A percentile compares a stretch with the other conserved stretches of the same genome.
Conservation (phyloP, 768 basidiomycete genomes). For the Dentipellis sp. region DNA sequence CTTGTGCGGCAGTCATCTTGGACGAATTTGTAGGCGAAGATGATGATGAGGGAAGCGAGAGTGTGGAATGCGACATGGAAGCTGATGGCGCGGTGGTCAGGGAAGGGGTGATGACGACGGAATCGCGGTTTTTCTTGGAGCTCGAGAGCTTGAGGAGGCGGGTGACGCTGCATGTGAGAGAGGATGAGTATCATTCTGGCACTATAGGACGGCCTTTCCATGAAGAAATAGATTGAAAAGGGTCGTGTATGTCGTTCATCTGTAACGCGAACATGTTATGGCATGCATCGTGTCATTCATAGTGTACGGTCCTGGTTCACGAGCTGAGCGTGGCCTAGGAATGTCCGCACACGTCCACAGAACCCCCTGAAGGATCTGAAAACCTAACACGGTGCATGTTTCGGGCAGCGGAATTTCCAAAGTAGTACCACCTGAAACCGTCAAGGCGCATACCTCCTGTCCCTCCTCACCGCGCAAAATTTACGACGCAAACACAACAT, state of each 20-base stretch:
- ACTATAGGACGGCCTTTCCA: too few species aligned
- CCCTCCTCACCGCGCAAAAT: background rate
- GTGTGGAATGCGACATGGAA: slow-evolving; percentile 12
- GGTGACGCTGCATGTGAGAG: slow-evolving; percentile 43
- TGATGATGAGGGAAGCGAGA: background rate
- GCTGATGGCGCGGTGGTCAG: slow-evolving; percentile 31
- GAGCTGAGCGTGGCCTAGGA: too few species aligned
- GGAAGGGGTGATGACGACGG: slow-evolving; percentile 29
- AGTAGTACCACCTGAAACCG: background rate
- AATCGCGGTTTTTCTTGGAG: slow-evolving; percentile 32
- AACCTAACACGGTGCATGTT: too few species aligned
- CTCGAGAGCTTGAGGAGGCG: slow-evolving; percentile 75
- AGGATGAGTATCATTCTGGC: too few species aligned
- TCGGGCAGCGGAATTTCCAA: too few species aligned
- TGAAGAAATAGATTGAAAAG: too few species aligned
- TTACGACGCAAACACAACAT: background rate
- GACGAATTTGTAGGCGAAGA: slow-evolving; percentile 3
- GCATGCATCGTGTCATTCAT: background rate
- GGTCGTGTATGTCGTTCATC: background rate
- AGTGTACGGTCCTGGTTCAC: background rate
- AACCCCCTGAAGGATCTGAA: too few species aligned
- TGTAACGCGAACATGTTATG: too few species aligned
- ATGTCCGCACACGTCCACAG: too few species aligned
- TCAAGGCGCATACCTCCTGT: background rate
- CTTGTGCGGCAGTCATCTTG: slow-evolving; percentile 59